Conservation (phyloP, 331 rosid genomes). For the Spiraea crenata region DNA sequence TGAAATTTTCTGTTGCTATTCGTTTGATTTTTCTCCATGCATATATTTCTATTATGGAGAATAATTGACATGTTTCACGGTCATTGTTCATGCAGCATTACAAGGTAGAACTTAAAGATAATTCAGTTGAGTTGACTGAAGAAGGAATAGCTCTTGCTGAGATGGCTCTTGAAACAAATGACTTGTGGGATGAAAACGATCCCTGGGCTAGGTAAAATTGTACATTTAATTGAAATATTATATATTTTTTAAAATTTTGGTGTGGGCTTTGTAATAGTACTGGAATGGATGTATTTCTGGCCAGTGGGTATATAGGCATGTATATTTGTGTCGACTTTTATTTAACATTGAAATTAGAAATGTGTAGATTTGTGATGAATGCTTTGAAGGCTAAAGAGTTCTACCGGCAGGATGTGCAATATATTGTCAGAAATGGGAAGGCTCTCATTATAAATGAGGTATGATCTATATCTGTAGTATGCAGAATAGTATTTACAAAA, state of each 20-base stretch:
- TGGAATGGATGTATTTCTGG: no score
- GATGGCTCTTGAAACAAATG: slow-evolving; percentile 89
- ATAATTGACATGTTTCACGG: slow-evolving; percentile 8
- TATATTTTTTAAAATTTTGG: no score
- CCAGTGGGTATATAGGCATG: neutral
- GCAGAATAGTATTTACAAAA: neutral
- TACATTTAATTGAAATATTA: neutral
- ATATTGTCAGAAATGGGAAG: slow-evolving; percentile 90
- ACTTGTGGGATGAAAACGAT: slow-evolving; percentile 98
- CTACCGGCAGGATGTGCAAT: slow-evolving; percentile 85
- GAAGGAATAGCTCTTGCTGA: slow-evolving; percentile 97
- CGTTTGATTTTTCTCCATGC: neutral
- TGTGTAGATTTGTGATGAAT: slow-evolving; percentile 91
- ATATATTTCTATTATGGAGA: neutral
- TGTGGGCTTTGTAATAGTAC: no score
- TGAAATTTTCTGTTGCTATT: neutral
- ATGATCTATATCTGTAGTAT: slow-evolving; percentile 2
- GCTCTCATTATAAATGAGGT: slow-evolving; percentile 98
- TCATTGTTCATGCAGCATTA: slow-evolving; percentile 64
- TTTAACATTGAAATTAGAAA: slow-evolving; percentile 32
- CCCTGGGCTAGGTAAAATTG: slow-evolving; percentile 90
- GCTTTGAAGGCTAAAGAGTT: slow-evolving; percentile 96
- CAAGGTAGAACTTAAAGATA: slow-evolving; percentile 82
- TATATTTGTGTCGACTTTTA: slow-evolving; percentile 10
- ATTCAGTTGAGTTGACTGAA: slow-evolving; percentile 90